Evolutionary conservation across 2,329 filamentous ascomycete species (phyloP), one percentile per base, ranked within the genome.

Genomic region (Grosmannia serpens): DNA sequence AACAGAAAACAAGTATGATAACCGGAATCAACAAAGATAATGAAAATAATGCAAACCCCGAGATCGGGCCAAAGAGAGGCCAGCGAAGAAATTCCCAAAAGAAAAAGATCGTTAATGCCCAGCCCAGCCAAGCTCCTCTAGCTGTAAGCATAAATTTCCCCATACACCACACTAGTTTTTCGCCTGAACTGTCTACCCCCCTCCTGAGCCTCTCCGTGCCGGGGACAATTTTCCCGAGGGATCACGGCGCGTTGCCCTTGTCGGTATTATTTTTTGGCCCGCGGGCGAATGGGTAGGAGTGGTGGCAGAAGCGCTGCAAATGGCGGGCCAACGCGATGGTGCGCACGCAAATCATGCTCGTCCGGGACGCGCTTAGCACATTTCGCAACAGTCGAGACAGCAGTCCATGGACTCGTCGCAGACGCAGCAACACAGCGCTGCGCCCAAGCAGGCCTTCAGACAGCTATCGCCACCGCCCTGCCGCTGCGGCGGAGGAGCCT

Each of bases 401-500:
- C 74, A 75, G 64, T 80, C 77, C 67, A 77, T 78, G 56, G 74
- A 72, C 63, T 79, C 74, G 64, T 78, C 77, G 62, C 73, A 75
- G 58, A 77, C 71, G 64, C 76, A 80, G 67, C 77, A 80, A 65
- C 76, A 79, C 66, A 77, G 78, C 46, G 77, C 63, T 17, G 73
- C 70, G 31, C 76, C 77, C 58, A 65, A 26, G 52, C 63, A 65
- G 44, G 63, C 62, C 61, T 64, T 64, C 13, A 80, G 67, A 67
- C 76, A 78, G 58, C 70, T 73, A 60, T 72, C 69, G 54, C 71
- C 69, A 46, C 68, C 65, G 31, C 66, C 65, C 58, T 66, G 65
- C 52, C 66, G 68, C 26, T 69, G 74, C 56, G 70, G 71, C 20
- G 70, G 70, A 15, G 70, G 70, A 61, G 73, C 72, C 61, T 75